Conservation (phyloP, 345 rosid genomes). For the Moricandia arvensis region DNA sequence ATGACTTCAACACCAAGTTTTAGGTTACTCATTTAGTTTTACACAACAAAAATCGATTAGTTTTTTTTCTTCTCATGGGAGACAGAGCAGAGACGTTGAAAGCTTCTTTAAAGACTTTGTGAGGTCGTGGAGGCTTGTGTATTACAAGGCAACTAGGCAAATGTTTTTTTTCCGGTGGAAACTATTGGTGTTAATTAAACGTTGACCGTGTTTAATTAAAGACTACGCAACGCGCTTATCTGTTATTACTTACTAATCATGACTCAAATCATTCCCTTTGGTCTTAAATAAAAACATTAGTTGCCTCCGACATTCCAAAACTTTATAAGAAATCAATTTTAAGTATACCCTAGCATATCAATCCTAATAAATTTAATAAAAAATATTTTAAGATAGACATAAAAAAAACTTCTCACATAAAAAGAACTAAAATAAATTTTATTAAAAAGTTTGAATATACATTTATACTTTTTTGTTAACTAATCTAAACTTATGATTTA, state of each 20-base stretch:
- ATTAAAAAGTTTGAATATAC: too few species aligned
- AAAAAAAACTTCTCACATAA: too few species aligned
- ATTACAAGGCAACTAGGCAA: constrained; percentile 19
- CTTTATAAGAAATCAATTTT: background rate
- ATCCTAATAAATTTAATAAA: too few species aligned
- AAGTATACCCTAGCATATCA: background rate
- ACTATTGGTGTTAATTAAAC: constrained; percentile 19
- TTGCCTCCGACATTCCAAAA: background rate
- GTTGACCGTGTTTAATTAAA: constrained; percentile 30
- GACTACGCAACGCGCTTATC: constrained; percentile 22
- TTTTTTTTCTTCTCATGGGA: background rate
- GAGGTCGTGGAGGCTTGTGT: constrained; percentile 37
- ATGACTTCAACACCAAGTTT: constrained; percentile 88
- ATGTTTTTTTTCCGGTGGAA: background rate
- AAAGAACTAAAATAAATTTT: too few species aligned
- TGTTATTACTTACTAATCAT: background rate
- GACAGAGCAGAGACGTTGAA: constrained; percentile 19
- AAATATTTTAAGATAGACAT: too few species aligned
- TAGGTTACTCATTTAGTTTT: constrained; percentile 52
- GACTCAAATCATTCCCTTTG: background rate
- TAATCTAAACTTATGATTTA: too few species aligned
- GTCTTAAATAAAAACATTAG: constrained; percentile 13
- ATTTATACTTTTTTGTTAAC: too few species aligned
- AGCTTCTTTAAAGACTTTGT: constrained; percentile 13
- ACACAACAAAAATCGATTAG: background rate